A percentile compares a stretch with the other conserved stretches of the same genome.
phyloP scores from a whole-genome alignment of 1,284 basidiomycete species.

The Baeospora myosura region DNA sequence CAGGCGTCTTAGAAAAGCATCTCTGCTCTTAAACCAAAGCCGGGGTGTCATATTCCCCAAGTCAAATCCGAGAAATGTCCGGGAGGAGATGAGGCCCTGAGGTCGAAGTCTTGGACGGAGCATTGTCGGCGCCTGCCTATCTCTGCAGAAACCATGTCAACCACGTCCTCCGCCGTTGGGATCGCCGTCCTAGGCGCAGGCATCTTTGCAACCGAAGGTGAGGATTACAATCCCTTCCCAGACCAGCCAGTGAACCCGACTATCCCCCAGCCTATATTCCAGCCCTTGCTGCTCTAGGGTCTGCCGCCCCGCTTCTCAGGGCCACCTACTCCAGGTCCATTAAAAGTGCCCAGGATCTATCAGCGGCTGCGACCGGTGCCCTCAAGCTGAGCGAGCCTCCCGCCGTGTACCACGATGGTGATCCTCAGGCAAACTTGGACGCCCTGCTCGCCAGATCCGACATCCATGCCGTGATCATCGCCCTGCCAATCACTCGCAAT shows the following conservation, averaged over 20 bases:
- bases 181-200: conserved; percentile 69
- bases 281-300: conserved; percentile 47
- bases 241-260: too few relatives aligned
- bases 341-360: conserved; percentile 49
- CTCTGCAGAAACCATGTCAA: conserved; percentile 17
- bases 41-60: too few relatives aligned
- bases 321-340: conserved; percentile 78
- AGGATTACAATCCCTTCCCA: conserved; percentile 14
- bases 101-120: too few relatives aligned
- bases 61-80: conserved; percentile 28
- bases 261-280: conserved; percentile 60
- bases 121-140: conserved; percentile 8
- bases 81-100: too few relatives aligned
- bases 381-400: conserved; percentile 38
- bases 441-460: conserved; percentile 58
- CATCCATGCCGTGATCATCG: conserved; percentile 67
- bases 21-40: conserved; percentile 27
- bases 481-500: conserved; percentile 71
- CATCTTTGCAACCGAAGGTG: conserved; percentile 67
- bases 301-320: conserved; percentile 40
- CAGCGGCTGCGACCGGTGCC: conserved; percentile 35
- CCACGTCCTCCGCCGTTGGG: conserved; percentile 25
- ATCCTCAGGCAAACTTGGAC: conserved; percentile 43
- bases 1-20: neutral
- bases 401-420: conserved; percentile 51